Evolutionary conservation across 257 asterid species (phyloP).

Genomic region (Nicotiana undulata): DNA sequence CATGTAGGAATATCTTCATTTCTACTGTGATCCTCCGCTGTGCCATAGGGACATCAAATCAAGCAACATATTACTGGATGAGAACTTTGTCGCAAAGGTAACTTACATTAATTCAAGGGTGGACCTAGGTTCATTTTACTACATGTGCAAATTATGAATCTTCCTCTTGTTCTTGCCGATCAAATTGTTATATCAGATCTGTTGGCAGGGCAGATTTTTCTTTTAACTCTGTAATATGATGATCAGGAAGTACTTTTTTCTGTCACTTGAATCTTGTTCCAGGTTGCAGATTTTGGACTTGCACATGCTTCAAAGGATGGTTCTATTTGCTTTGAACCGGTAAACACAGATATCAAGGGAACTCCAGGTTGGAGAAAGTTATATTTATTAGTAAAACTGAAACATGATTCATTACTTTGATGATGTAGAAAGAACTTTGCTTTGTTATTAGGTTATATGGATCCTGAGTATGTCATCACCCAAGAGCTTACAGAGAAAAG

Average conservation of each 20-base stretch:
- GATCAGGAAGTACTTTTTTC: neutral
- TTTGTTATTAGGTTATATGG: conserved; percentile 65
- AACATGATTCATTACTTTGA: neutral
- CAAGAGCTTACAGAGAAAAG: conserved; percentile 94
- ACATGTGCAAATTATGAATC: neutral
- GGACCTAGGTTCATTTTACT: neutral
- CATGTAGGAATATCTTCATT: conserved; percentile 92
- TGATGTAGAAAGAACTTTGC: neutral
- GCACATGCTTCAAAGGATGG: conserved; percentile 94
- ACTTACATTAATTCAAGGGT: neutral
- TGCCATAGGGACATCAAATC: conserved; percentile 96
- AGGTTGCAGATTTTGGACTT: conserved; percentile 98
- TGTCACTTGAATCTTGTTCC: conserved; percentile 10
- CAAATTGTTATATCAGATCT: neutral
- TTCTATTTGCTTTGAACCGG: conserved; percentile 82
- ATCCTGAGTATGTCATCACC: conserved; percentile 75
- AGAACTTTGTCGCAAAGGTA: conserved; percentile 80
- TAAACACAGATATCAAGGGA: conserved; percentile 88
- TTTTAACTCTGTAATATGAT: neutral
- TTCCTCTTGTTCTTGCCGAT: neutral
- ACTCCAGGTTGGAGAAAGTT: conserved; percentile 62
- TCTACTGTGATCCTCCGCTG: conserved; percentile 87
- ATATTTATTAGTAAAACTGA: neutral
- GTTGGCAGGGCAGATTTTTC: neutral
- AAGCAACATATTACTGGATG: conserved; percentile 86